Percentiles rank a stretch among this genome's conserved stretches.
These are phyloP conservation scores for Aspergillus costaricaensis DNA, from an alignment of 2,329 filamentous ascomycete genomes.

Conservation along the genomic window DNA sequence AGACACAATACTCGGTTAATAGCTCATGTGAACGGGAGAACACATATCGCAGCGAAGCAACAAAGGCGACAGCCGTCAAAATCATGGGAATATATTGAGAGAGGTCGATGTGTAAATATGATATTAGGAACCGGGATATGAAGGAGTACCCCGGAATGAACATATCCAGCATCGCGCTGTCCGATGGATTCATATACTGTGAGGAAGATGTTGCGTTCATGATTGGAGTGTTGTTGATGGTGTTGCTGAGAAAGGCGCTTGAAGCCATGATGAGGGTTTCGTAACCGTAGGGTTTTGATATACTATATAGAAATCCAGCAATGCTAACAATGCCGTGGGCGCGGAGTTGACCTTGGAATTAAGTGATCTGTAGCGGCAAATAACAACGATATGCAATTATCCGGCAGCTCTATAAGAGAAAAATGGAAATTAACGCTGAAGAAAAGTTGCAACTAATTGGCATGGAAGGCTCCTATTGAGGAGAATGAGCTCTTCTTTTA, in stretches of 20 bases:
- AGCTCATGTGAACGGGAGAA: constrained; percentile 51
- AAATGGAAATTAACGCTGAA: neutral
- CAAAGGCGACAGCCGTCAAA: constrained; percentile 52
- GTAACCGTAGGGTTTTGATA: neutral
- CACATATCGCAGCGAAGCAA: constrained; percentile 57
- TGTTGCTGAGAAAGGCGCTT: neutral
- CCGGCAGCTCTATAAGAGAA: neutral
- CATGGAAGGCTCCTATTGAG: neutral
- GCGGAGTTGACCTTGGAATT: neutral
- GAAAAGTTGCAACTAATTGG: neutral
- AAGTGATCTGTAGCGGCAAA: neutral
- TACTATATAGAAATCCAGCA: neutral
- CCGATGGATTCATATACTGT: constrained; percentile 18
- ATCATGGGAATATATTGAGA: constrained; percentile 64
- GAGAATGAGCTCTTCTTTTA: neutral
- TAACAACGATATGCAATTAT: neutral
- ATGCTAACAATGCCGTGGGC: neutral
- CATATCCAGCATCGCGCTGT: constrained; percentile 54
- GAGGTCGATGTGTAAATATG: constrained; percentile 63
- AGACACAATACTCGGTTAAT: constrained; percentile 61
- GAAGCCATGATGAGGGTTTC: neutral
- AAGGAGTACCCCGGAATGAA: constrained; percentile 68
- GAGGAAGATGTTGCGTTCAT: constrained; percentile 11
- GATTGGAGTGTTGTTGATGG: constrained; percentile 18
- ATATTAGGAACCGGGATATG: constrained; percentile 55